Conservation (phyloP, 2,329 filamentous ascomycete species). For the Pleurostoma richardsiae region DNA sequence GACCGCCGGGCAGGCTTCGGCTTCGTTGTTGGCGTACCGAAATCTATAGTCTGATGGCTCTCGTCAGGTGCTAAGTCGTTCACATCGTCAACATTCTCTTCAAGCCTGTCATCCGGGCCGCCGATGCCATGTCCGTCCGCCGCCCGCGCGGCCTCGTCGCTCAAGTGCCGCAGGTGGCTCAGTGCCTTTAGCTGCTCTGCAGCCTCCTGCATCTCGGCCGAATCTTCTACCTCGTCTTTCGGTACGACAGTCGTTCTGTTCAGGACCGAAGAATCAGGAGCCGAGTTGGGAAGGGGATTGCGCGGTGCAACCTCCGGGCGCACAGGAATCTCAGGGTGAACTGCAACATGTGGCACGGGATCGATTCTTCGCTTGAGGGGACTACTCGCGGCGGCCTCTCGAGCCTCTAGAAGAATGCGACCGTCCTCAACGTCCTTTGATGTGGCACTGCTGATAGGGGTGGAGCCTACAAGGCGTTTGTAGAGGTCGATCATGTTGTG, state of each 20-base stretch:
- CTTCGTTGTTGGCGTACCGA: constrained; percentile 27
- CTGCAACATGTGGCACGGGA: constrained; percentile 8
- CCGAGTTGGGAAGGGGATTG: constrained; percentile 8
- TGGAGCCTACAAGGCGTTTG: constrained; percentile 48
- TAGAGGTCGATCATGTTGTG: constrained; percentile 64
- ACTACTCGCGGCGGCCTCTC: constrained; percentile 36
- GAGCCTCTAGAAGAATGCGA: constrained; percentile 49
- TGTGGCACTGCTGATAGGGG: constrained; percentile 36
- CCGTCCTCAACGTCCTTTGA: constrained; percentile 53
- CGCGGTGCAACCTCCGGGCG: constrained; percentile 11
- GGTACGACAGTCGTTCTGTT: constrained; percentile 2
- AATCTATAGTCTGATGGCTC: constrained; percentile 23
- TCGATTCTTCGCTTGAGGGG: constrained; percentile 15
- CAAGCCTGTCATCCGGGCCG: constrained; percentile 29
- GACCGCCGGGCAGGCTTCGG: constrained; percentile 40
- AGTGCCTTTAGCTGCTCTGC: constrained; percentile 62
- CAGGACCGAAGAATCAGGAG: background rate
- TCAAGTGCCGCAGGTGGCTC: constrained; percentile 55
- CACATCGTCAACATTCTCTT: constrained; percentile 31
- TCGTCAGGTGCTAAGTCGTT: constrained; percentile 36
- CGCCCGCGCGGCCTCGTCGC: constrained; percentile 32
- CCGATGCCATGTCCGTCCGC: constrained; percentile 16
- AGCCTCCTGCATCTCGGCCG: constrained; percentile 65
- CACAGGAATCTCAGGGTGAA: constrained; percentile 12
- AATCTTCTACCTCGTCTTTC: constrained; percentile 52